Percentiles rank a stretch among this genome's conserved stretches.
phyloP scores from a whole-genome alignment of 352 stramenopile species.

The Phytopythium delawarense region DNA sequence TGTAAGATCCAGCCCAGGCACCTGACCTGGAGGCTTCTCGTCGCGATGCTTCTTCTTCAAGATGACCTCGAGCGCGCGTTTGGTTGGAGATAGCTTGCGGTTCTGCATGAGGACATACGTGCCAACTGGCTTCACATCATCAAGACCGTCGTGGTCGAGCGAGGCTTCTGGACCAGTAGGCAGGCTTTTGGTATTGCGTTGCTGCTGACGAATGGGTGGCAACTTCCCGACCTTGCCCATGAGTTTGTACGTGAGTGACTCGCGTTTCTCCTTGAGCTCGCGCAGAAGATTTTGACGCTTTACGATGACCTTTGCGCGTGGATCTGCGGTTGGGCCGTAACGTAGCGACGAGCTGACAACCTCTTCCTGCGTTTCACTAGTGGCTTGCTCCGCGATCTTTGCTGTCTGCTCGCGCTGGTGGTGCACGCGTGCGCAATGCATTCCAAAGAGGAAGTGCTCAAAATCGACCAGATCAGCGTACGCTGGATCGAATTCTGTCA shows the following conservation, averaged over 20 bases:
- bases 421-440: conserved; percentile 65
- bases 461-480: conserved; percentile 79
- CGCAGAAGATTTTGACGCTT: conserved; percentile 73
- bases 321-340: conserved; percentile 48
- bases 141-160: not conserved
- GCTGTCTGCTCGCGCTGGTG: conserved; percentile 51
- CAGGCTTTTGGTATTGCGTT: conserved; percentile 9
- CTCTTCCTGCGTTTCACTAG: conserved; percentile 20
- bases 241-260: conserved; percentile 65
- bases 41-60: conserved; percentile 68
- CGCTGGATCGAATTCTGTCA: conserved; percentile 52
- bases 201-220: conserved; percentile 38
- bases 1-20: not conserved
- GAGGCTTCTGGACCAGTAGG: not conserved
- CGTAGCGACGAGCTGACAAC: conserved; percentile 55
- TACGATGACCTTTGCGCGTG: conserved; percentile 47
- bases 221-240: conserved; percentile 55
- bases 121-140: conserved; percentile 26
- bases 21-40: conserved; percentile 12
- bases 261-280: conserved; percentile 66
- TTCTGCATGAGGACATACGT: conserved; percentile 63
- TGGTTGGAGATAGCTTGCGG: conserved; percentile 62
- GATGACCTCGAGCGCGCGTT: conserved; percentile 53
- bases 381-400: conserved; percentile 8
- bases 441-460: conserved; percentile 79